A percentile compares a stretch with the other conserved stretches of the same genome.
Conservation (phyloP, 2,329 filamentous ascomycete genomes). For the Nothophaeocryptopus gaeumannii region DNA sequence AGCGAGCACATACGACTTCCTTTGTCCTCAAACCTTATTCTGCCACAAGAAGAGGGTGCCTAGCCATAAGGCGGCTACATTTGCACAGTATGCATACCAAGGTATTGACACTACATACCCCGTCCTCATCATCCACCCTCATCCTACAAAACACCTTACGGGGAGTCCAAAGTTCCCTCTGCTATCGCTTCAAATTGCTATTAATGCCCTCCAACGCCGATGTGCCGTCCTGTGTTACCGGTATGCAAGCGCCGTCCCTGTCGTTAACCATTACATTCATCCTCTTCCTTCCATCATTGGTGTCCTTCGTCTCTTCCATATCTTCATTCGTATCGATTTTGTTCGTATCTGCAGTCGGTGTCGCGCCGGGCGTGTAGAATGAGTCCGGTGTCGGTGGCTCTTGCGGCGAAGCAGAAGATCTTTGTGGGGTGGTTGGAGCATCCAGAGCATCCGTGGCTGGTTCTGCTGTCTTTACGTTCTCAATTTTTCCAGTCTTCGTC, state of each 20-base stretch:
- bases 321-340: neutral
- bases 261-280: constrained; percentile 18
- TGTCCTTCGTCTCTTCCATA: neutral
- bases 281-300: neutral
- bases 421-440: constrained; percentile 2
- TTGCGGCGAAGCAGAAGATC: constrained; percentile 3
- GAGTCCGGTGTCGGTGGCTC: constrained; percentile 2
- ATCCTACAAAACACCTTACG: too few relatives aligned
- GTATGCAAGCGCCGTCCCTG: constrained; percentile 19
- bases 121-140: too few relatives aligned
- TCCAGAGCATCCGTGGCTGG: neutral
- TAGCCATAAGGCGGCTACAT: too few relatives aligned
- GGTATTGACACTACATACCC: too few relatives aligned
- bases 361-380: constrained; percentile 8
- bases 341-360: neutral
- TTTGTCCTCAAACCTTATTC: too few relatives aligned
- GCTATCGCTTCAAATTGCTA: neutral
- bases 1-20: too few relatives aligned
- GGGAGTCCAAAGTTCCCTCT: too few relatives aligned
- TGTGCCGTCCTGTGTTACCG: constrained; percentile 14
- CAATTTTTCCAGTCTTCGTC: constrained; percentile 50
- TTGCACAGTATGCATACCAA: too few relatives aligned
- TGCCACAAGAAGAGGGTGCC: too few relatives aligned
- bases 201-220: constrained; percentile 2
- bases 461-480: constrained; percentile 3